Evolutionary conservation across 2,329 filamentous ascomycete species (phyloP), one percentile per base, ranked within the genome.

Genomic region (Lasiodiplodia sp.): DNA sequence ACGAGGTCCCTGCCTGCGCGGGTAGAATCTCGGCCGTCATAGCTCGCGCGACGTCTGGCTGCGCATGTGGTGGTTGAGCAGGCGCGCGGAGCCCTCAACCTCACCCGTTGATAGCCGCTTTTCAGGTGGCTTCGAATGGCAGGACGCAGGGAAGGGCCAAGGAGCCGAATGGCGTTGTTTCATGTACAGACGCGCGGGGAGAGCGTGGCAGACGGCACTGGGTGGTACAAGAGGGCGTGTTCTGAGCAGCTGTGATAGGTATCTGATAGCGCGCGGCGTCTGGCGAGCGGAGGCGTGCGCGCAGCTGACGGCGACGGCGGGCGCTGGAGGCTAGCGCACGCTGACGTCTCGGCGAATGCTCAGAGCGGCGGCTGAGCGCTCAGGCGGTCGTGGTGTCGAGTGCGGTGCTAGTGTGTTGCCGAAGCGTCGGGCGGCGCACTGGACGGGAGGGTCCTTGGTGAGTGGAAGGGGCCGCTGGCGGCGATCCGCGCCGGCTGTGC

Each of bases 21-120:
- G 66, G 66, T 47, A 68, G 56, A 34, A 68, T 62, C 66, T 68
- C 55, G 56, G 57, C 66, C 66, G 66, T 68, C 66, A 68, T 68
- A 55, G 66, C 66, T 63, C 56, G 47, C 40, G 57, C 25, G 57
- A 62, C 56, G 66, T 44, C 25, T 49, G 40, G 18, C 28, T 21
- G 49, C 49, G 57, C 47, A 68, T 52, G 57, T 53, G 56, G 40
- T 52, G 38, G 47, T 63, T 21, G 21, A 25, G 51, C 51, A 68
- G 57, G 57, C 47, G 65, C 47, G 63, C 37, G 38, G 63, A 56
- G 37, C 34, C 49, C 18, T 66, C 63, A 62, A 57, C 57, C 66
- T 68, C 66, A 60, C 56, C 66, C 66, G 66, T 49, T 31, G 55
- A 34, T 60, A 67, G 65, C 65, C 55, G 65, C 44, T 14, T 34